A percentile compares a stretch with the other conserved stretches of the same genome.
phyloP scores from a whole-genome alignment of 1,284 basidiomycete genomes.

The Athelia psychrophila region DNA sequence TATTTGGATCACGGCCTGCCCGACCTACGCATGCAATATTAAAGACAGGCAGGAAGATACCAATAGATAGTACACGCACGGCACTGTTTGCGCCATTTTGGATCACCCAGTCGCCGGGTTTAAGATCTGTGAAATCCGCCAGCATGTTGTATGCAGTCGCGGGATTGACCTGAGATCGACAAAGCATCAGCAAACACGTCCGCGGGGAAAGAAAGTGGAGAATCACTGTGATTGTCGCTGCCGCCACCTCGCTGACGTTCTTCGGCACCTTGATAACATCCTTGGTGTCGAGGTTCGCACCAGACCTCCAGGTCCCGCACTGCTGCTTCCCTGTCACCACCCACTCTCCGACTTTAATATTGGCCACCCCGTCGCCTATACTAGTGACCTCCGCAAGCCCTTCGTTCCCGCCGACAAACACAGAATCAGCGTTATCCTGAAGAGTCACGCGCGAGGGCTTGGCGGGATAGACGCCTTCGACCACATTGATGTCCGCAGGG shows the following conservation, averaged over 20 bases:
- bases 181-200: slow-evolving; percentile 1
- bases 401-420: slow-evolving; percentile 78
- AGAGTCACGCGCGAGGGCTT: slow-evolving; percentile 45
- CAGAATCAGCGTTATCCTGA: slow-evolving; percentile 26
- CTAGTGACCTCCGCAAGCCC: slow-evolving; percentile 68
- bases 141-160: slow-evolving; percentile 84
- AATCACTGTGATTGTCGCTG: slow-evolving; percentile 69
- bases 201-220: background rate
- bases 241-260: slow-evolving; percentile 56
- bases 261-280: slow-evolving; percentile 65
- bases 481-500: slow-evolving; percentile 79
- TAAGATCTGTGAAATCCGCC: slow-evolving; percentile 59
- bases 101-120: slow-evolving; percentile 70
- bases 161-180: slow-evolving; percentile 66
- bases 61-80: slow-evolving; percentile 37
- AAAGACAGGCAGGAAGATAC: background rate
- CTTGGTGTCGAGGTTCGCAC: slow-evolving; percentile 46
- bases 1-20: slow-evolving; percentile 80
- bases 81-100: slow-evolving; percentile 88
- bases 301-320: slow-evolving; percentile 75
- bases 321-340: slow-evolving; percentile 71
- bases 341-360: slow-evolving; percentile 62
- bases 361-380: slow-evolving; percentile 50
- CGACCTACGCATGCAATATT: slow-evolving; percentile 44
- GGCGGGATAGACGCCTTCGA: slow-evolving; percentile 79